Percentiles rank a stretch among this genome's conserved stretches.
These are phyloP conservation scores for Dentiscutata heterogama DNA, from an alignment of 371 early-diverging fungal species.

Conservation along the genomic window DNA sequence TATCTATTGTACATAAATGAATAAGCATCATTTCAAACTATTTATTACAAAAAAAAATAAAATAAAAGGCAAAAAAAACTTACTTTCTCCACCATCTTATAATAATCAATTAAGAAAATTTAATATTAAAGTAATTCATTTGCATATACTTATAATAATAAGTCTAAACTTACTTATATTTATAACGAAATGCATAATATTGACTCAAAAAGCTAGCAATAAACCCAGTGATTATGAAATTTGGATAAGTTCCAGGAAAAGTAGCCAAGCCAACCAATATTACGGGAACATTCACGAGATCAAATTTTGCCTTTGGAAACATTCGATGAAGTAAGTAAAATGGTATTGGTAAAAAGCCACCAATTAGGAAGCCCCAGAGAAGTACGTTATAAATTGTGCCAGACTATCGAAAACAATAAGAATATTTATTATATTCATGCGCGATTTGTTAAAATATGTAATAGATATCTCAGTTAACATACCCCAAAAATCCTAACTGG, in stretches of 20 bases:
- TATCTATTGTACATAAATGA: no score
- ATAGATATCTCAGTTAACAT: no score
- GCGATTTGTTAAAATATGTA: no score
- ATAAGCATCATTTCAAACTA: no score
- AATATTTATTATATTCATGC: no score
- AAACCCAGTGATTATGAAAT: conserved; percentile 22
- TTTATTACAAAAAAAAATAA: no score
- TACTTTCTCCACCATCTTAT: no score
- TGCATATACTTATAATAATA: background rate
- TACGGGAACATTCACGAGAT: conserved; percentile 41
- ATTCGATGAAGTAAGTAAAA: conserved; percentile 57
- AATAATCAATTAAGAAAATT: no score
- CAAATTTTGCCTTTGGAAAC: conserved; percentile 47
- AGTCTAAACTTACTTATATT: background rate
- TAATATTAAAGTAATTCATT: no score
- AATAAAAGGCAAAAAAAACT: no score
- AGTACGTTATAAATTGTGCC: conserved; percentile 68
- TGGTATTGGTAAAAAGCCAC: conserved; percentile 63
- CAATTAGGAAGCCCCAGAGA: conserved; percentile 66
- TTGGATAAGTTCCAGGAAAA: background rate
- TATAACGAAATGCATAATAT: conserved; percentile 6
- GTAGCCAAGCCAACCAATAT: conserved; percentile 13
- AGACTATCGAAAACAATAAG: no score
- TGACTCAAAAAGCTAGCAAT: conserved; percentile 10
- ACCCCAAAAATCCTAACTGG: conserved; percentile 74